Evolutionary conservation across 116 monocot species (phyloP).

Genomic region (Cymodocea nodosa): DNA sequence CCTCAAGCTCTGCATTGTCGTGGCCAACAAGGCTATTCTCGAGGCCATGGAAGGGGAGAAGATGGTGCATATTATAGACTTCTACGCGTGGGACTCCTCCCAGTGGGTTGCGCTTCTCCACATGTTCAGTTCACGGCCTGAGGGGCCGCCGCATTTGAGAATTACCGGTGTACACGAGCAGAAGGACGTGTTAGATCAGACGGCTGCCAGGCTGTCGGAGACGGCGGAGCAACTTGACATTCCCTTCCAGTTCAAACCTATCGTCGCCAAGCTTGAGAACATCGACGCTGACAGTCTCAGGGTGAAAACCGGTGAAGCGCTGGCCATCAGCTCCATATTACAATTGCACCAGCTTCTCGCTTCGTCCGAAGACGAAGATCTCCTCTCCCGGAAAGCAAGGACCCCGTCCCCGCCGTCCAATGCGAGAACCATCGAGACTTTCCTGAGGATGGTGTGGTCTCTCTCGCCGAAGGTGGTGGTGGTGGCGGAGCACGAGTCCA

Average conservation of each 20-base stretch:
- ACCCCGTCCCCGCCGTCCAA: constrained; percentile 12
- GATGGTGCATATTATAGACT: constrained; percentile 67
- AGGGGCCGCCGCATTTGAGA: constrained; percentile 68
- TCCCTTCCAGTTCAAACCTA: constrained; percentile 70
- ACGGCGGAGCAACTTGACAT: constrained; percentile 77
- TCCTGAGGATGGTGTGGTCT: constrained; percentile 33
- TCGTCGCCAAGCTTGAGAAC: constrained; percentile 24
- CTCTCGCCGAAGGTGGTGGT: constrained; percentile 59
- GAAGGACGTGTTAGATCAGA: constrained; percentile 32
- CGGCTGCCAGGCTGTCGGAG: constrained; percentile 33
- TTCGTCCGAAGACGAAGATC: neutral
- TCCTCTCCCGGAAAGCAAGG: neutral
- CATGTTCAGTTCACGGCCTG: constrained; percentile 35
- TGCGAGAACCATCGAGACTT: constrained; percentile 20
- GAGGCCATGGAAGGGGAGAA: constrained; percentile 76
- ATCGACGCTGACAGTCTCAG: constrained; percentile 44
- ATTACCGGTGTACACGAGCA: constrained; percentile 56
- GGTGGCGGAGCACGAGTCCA: constrained; percentile 54
- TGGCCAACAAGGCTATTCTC: constrained; percentile 58
- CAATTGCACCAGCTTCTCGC: constrained; percentile 56
- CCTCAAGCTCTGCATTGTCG: constrained; percentile 37
- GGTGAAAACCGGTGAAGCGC: constrained; percentile 73
- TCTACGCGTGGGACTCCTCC: constrained; percentile 43
- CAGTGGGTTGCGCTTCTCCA: constrained; percentile 71
- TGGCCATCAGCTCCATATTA: constrained; percentile 50